Evolutionary conservation across 768 basidiomycete genomes (phyloP), one percentile per base, ranked within the genome.

Genomic region (Lactarius hengduanensis): DNA sequence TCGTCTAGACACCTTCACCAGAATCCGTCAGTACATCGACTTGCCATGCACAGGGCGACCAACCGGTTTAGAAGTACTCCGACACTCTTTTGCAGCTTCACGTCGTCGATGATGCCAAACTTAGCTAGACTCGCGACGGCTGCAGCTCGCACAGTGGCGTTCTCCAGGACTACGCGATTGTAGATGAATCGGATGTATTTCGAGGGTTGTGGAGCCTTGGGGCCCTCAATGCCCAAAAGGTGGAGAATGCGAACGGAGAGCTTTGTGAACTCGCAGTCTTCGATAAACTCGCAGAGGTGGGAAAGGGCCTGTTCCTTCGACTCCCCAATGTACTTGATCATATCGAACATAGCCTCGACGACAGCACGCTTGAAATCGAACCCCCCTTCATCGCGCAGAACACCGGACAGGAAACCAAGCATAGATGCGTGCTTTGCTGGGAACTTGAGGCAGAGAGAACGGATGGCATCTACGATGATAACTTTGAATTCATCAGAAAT

Each of bases 401-500:
- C 93, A 62, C 96, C 94, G 55, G 94, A 95, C 38, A 99, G 84
- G 87, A 99, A 99, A 5, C 90, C 86, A 64, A 99, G 89, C 96
- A 99, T 98, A 47, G 94, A 91, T 1, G 86, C 90, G 73, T 99
- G 95, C 80, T 99, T 99, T 38, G 90, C 80, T 2, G 97, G 97
- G 84, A 99, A 99, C 78, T 99, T 99, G 80, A 99, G 89, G 79
- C 96, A 98, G 36, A 99, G 87, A 10, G 96, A 94, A 59, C 97
- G 92, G 76, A 99, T 95, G 65, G 97, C 97, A 68, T 98, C 95
- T 63, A 99, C 97, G 58, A 99, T 97, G 79, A 99, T 97, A 75
- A 98, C 96, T 82, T 98, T 98, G 86, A 99, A 99, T 78, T 99
- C 97, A 77, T 99, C 97, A 70, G 94, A 96, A 78, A 99, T 98